phyloP scores from a whole-genome alignment of 75 land plant genomes.

The Cunninghamia lanceolata region DNA sequence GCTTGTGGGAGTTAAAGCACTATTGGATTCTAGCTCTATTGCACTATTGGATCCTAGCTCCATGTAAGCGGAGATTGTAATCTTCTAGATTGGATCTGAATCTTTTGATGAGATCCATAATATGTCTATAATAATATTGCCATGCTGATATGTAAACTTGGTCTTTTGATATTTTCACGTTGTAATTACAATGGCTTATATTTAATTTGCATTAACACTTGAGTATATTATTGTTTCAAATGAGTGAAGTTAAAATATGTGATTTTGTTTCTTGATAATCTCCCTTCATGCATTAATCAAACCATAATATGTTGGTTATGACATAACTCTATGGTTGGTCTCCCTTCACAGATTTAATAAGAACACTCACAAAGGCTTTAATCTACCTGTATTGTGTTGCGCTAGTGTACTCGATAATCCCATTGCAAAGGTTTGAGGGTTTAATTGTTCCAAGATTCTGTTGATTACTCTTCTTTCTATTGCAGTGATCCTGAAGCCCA shows the following conservation, averaged over 20 bases:
- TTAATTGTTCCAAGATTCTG: too few relatives aligned
- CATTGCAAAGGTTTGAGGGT: too few relatives aligned
- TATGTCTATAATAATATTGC: neutral
- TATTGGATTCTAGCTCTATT: neutral
- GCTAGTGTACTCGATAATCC: conserved; percentile 37
- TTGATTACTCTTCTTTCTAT: conserved; percentile 51
- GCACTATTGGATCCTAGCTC: neutral
- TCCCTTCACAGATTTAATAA: too few relatives aligned
- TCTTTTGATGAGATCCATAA: neutral
- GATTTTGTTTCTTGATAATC: too few relatives aligned
- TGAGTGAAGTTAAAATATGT: too few relatives aligned
- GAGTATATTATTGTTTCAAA: too few relatives aligned
- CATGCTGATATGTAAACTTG: neutral
- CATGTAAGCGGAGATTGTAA: neutral
- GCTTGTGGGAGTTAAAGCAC: conserved; percentile 70
- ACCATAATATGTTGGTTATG: neutral
- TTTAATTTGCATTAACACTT: too few relatives aligned
- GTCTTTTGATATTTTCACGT: neutral
- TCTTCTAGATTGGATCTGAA: neutral
- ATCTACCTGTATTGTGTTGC: conserved; percentile 13
- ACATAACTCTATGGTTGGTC: neutral
- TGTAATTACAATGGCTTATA: neutral
- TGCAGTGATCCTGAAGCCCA: conserved; percentile 36
- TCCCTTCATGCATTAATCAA: too few relatives aligned
- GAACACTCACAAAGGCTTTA: too few relatives aligned